These are phyloP conservation scores for Nephelium lappaceum DNA, from an alignment of 345 rosid species.

Conservation along the genomic window DNA sequence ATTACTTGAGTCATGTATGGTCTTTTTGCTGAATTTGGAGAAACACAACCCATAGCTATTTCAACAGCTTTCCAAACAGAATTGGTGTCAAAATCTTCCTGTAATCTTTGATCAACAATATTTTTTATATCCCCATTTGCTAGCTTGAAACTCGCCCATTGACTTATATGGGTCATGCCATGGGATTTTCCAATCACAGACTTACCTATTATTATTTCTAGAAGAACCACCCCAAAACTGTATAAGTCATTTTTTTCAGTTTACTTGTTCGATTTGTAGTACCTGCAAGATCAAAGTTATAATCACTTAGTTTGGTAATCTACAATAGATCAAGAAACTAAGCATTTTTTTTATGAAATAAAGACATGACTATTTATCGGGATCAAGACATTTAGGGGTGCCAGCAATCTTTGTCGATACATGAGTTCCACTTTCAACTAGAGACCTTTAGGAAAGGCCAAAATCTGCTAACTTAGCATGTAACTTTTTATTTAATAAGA, in stretches of 20 bases:
- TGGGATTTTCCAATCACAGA: conserved; percentile 22
- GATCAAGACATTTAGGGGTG: conserved; percentile 45
- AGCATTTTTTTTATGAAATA: too few species aligned
- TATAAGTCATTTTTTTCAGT: conserved; percentile 48
- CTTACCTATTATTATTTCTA: conserved; percentile 41
- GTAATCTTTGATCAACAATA: conserved; percentile 43
- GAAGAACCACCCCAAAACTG: conserved; percentile 49
- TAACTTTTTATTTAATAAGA: conserved; percentile 39
- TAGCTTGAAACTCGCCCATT: conserved; percentile 40
- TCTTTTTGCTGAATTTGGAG: conserved; percentile 32
- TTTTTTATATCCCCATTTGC: conserved; percentile 42
- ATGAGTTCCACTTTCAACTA: conserved; percentile 33
- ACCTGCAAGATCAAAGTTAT: conserved; percentile 16
- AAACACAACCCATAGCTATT: conserved; percentile 48
- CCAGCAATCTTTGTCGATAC: conserved; percentile 52
- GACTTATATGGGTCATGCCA: conserved; percentile 26
- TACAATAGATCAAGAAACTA: too few species aligned
- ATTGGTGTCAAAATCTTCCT: conserved; percentile 33
- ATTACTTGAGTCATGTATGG: too few species aligned
- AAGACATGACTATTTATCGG: too few species aligned
- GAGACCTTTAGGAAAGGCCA: conserved; percentile 32
- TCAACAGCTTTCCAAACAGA: conserved; percentile 51
- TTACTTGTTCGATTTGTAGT: conserved; percentile 27
- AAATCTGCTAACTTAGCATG: conserved; percentile 45
- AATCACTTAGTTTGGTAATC: not conserved